A percentile compares a stretch with the other conserved stretches of the same genome.
Conservation (phyloP, 148 eudicot species). For the Fagopyrum homotropicum region DNA sequence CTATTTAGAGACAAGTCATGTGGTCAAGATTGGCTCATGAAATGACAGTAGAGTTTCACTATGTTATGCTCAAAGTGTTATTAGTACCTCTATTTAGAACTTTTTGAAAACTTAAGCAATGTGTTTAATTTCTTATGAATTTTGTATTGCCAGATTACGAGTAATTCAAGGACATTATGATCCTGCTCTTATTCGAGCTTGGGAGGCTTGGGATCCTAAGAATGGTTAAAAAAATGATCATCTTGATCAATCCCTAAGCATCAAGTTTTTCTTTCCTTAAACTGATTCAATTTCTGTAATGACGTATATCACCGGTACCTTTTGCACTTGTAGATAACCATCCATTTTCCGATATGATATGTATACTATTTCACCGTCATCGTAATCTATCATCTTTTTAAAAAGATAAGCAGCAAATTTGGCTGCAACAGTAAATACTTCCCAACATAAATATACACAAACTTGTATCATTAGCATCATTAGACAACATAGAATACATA, state of each 20-base stretch:
- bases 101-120: too few relatives aligned
- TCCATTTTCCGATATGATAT: constrained; percentile 50
- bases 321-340: constrained; percentile 41
- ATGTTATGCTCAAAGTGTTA: too few relatives aligned
- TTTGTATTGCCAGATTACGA: too few relatives aligned
- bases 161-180: too few relatives aligned
- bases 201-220: too few relatives aligned
- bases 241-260: too few relatives aligned
- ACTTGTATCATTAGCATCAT: not conserved
- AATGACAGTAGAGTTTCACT: constrained; percentile 84
- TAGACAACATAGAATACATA: not conserved
- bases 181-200: too few relatives aligned
- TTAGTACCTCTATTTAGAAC: too few relatives aligned
- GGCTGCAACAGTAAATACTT: not conserved
- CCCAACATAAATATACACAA: not conserved
- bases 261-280: too few relatives aligned
- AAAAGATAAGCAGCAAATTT: not conserved
- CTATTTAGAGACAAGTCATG: constrained; percentile 87
- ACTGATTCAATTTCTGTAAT: too few relatives aligned
- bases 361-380: not conserved
- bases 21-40: constrained; percentile 98
- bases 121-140: too few relatives aligned
- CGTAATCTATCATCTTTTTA: not conserved
- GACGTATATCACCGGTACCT: constrained; percentile 26
- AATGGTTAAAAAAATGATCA: too few relatives aligned